Base-by-base conservation (phyloP, 2,329 filamentous ascomycete species). In the Chrysoporthe deuterocubensis region DNA sequence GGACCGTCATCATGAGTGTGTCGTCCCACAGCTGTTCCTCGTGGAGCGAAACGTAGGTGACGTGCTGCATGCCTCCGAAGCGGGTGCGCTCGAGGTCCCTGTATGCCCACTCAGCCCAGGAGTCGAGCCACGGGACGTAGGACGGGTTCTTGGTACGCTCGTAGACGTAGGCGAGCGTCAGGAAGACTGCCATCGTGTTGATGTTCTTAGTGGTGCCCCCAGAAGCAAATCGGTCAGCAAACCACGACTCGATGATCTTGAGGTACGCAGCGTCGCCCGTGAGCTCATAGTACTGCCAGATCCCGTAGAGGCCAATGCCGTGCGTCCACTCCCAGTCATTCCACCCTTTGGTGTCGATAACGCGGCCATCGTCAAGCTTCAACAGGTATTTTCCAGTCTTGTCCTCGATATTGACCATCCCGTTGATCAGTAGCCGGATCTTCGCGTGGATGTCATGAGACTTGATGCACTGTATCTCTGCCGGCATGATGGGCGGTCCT, bases 271-370 rank as follows among this genome's bases (percentile, higher is more conserved):
- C 77, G 42, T 90, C 87, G 59, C 88, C 89, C 0, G 90, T 93
- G 71, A 94, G 79, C 67, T 88, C 87, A 79, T 94, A 91, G 82
- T 94, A 94, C 76, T 93, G 90, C 88, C 90, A 94, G 65, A 95
- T 86, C 40, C 92, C 92, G 78, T 94, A 93, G 26, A 94, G 86
- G 5, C 92, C 92, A 74, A 94, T 87, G 56, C 92, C 91, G 77
- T 94, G 91, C 1, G 91, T 93, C 90, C 90, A 93, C 79, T 94
- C 91, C 92, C 92, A 94, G 75, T 90, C 90, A 71, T 91, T 86
- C 92, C 92, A 95, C 67, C 91, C 91, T 78, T 95, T 95, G 67
- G 92, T 94, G 78, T 94, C 92, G 75, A 95, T 94, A 62, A 94
- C 82, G 46, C 90, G 86, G 67, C 92, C 92, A 73, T 94, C 91